Percentiles rank a stretch among this genome's conserved stretches.
Evolutionary conservation across 148 eudicot genomes (phyloP).

Genomic region (Silene latifolia): DNA sequence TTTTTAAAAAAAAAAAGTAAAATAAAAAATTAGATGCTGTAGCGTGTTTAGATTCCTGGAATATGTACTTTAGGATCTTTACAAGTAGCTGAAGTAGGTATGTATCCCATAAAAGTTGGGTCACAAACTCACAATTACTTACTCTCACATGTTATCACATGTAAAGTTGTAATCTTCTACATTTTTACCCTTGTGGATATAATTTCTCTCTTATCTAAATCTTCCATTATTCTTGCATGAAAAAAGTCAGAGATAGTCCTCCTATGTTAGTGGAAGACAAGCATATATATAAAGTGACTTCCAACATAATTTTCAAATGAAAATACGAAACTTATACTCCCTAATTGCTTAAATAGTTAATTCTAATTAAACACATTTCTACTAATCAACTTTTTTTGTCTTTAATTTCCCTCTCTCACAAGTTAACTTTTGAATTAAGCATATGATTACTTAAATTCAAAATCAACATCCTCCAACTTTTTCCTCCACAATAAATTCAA

Average conservation of each 20-base stretch:
- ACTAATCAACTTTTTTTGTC: conserved; percentile 10
- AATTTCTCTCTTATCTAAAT: too few species aligned
- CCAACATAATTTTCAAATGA: too few species aligned
- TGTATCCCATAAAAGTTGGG: not conserved
- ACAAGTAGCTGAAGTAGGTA: too few species aligned
- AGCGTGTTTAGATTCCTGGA: too few species aligned
- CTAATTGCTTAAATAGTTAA: not conserved
- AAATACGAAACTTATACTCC: not conserved
- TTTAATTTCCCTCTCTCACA: conserved; percentile 36
- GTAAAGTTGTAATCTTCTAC: not conserved
- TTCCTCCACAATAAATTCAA: not conserved
- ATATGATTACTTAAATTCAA: conserved; percentile 25
- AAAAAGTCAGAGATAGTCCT: not conserved
- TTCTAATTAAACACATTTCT: conserved; percentile 15
- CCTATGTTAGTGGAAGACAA: not conserved
- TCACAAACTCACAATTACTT: not conserved
- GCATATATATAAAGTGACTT: not conserved
- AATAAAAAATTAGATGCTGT: too few species aligned
- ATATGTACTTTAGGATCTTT: too few species aligned
- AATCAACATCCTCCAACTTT: not conserved
- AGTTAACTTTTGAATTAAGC: conserved; percentile 36
- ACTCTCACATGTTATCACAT: not conserved
- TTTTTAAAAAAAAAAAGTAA: too few species aligned
- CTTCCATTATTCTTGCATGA: not conserved
- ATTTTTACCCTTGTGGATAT: not conserved